A percentile compares a stretch with the other conserved stretches of the same genome.
Evolutionary conservation across 805 yeast genomes (phyloP).

Genomic region (Danielia oregonensis): DNA sequence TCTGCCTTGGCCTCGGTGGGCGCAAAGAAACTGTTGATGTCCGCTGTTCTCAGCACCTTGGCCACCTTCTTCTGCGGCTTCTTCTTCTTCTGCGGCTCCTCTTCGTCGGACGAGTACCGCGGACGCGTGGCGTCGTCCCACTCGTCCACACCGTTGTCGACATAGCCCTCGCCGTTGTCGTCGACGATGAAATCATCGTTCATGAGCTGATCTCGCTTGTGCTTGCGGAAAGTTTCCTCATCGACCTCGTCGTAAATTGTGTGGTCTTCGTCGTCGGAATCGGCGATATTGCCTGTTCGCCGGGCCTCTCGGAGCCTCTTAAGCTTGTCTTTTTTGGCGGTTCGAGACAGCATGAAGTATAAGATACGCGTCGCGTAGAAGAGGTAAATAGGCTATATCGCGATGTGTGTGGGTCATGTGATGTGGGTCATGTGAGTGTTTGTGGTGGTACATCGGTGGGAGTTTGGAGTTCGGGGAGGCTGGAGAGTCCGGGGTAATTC

Average conservation of each 20-base stretch:
- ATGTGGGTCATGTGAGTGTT: too few species aligned
- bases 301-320: constrained; percentile 64
- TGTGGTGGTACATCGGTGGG: too few species aligned
- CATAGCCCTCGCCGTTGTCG: constrained; percentile 91
- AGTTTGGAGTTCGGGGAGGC: too few species aligned
- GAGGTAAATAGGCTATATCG: too few species aligned
- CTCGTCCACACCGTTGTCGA: constrained; percentile 89
- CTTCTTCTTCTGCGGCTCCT: constrained; percentile 29
- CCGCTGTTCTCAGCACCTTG: constrained; percentile 41
- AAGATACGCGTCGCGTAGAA: constrained; percentile 1
- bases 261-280: constrained; percentile 41
- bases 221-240: constrained; percentile 71
- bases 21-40: constrained; percentile 52
- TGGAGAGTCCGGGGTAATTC: too few species aligned
- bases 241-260: constrained; percentile 85
- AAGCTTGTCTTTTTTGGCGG: constrained; percentile 43
- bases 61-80: constrained; percentile 30
- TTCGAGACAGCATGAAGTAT: constrained; percentile 29
- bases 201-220: constrained; percentile 73
- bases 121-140: constrained; percentile 62
- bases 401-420: too few species aligned
- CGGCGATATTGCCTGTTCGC: constrained; percentile 47
- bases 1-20: constrained; percentile 8
- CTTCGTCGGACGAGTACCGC: constrained; percentile 56
- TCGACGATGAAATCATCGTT: constrained; percentile 93